A percentile compares a stretch with the other conserved stretches of the same genome.
Conservation (phyloP, 768 basidiomycete species). For the Hydnomerulius pinastri region DNA sequence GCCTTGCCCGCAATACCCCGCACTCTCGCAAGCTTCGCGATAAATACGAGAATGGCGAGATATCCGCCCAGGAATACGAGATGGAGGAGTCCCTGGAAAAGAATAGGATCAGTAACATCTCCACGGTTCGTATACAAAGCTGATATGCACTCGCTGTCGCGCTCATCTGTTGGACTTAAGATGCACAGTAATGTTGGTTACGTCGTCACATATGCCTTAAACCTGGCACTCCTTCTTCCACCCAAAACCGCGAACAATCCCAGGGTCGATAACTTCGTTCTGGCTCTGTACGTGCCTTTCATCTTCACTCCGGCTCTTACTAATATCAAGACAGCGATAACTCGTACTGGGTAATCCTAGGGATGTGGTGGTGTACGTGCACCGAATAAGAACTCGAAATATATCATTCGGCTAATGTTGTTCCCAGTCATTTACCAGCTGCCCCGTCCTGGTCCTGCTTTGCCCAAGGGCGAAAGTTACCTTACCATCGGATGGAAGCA, state of each 20-base stretch:
- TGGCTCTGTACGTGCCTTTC: constrained; percentile 59
- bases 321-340: constrained; percentile 51
- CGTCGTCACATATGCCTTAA: constrained; percentile 62
- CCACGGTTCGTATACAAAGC: constrained; percentile 59
- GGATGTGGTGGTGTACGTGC: constrained; percentile 85
- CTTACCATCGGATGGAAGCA: constrained; percentile 87
- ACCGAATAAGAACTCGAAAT: neutral
- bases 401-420: neutral
- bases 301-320: neutral
- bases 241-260: constrained; percentile 43
- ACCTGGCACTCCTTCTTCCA: constrained; percentile 71
- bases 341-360: constrained; percentile 74
- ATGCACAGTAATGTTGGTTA: constrained; percentile 79
- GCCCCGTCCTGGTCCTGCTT: constrained; percentile 76
- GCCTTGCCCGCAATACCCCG: constrained; percentile 76
- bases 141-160: neutral
- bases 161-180: constrained; percentile 34
- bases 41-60: constrained; percentile 60
- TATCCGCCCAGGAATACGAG: constrained; percentile 65
- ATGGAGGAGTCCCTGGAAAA: constrained; percentile 77
- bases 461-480: constrained; percentile 78
- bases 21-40: constrained; percentile 57
- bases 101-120: constrained; percentile 84
- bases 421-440: constrained; percentile 76
- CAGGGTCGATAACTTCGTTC: constrained; percentile 71